Conservation (phyloP, 129 eudicot species). For the Logfia minima region DNA sequence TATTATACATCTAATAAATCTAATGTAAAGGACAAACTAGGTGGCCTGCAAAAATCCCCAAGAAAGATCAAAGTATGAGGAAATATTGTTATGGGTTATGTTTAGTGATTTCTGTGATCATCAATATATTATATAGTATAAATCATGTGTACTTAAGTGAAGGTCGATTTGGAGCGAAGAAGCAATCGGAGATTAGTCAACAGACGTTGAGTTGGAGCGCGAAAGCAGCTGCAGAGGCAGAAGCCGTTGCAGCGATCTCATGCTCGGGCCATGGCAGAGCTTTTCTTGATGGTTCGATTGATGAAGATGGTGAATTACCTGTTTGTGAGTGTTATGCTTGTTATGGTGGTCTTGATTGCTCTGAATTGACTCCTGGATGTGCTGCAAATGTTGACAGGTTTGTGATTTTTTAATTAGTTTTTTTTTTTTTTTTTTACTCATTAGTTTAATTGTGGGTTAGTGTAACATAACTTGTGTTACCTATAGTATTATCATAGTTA, state of each 20-base stretch:
- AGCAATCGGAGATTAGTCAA: not conserved
- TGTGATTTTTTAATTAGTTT: not conserved
- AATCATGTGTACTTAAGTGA: not conserved
- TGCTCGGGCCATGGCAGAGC: constrained; percentile 5
- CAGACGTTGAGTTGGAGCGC: not conserved
- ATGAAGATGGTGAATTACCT: not conserved
- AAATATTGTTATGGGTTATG: not conserved
- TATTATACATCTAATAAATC: not conserved
- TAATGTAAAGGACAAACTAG: too few species aligned
- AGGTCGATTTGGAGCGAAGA: not conserved
- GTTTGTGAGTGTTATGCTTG: constrained; percentile 5
- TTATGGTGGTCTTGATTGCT: constrained; percentile 6
- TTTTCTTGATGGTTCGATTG: not conserved
- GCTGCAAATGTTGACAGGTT: constrained; percentile 1
- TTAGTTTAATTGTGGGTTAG: not conserved
- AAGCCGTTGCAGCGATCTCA: not conserved
- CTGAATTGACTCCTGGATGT: not conserved
- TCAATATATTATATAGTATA: not conserved
- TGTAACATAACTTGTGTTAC: not conserved
- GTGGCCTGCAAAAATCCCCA: not conserved
- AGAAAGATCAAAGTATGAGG: not conserved
- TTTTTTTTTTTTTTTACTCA: not conserved
- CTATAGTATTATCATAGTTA: not conserved
- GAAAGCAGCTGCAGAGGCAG: constrained; percentile 4
- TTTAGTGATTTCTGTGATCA: not conserved